phyloP scores from a whole-genome alignment of 371 early-diverging fungal genomes.

The Mucor lusitanicus region DNA sequence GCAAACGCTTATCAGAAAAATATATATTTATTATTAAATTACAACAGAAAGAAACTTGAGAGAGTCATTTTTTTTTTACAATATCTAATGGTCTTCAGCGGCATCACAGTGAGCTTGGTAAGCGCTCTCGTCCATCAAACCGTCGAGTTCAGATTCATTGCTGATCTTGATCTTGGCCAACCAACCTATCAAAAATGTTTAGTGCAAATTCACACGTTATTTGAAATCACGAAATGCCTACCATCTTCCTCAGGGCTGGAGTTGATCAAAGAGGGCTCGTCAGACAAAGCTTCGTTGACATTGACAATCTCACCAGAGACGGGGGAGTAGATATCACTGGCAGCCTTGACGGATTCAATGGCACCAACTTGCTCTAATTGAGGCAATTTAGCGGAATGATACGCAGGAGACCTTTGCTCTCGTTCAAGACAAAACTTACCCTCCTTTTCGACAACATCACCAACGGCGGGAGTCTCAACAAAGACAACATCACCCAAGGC shows the following conservation, averaged over 20 bases:
- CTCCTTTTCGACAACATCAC: slow-evolving; percentile 54
- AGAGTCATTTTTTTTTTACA: neutral
- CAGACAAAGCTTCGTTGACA: slow-evolving; percentile 67
- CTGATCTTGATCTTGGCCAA: slow-evolving; percentile 88
- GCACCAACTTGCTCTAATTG: slow-evolving; percentile 73
- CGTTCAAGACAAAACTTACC: slow-evolving; percentile 50
- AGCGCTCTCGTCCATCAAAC: slow-evolving; percentile 71
- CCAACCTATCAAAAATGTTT: slow-evolving; percentile 73
- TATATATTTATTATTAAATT: slow-evolving; percentile 10
- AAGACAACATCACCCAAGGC: slow-evolving; percentile 96
- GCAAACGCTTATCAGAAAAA: neutral
- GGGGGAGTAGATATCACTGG: slow-evolving; percentile 91
- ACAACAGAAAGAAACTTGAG: slow-evolving; percentile 9
- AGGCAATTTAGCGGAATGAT: neutral
- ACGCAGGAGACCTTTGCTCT: neutral
- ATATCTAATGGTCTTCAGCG: slow-evolving; percentile 27
- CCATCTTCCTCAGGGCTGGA: slow-evolving; percentile 75
- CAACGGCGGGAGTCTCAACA: slow-evolving; percentile 79
- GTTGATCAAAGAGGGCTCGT: slow-evolving; percentile 82
- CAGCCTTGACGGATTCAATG: slow-evolving; percentile 97
- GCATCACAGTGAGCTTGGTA: slow-evolving; percentile 64
- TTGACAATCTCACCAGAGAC: slow-evolving; percentile 82
- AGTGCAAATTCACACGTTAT: slow-evolving; percentile 6
- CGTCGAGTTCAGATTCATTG: slow-evolving; percentile 65
- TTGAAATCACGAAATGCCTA: slow-evolving; percentile 26